Conservation (phyloP, 352 stramenopile genomes). For the Blastocystis sp. region DNA sequence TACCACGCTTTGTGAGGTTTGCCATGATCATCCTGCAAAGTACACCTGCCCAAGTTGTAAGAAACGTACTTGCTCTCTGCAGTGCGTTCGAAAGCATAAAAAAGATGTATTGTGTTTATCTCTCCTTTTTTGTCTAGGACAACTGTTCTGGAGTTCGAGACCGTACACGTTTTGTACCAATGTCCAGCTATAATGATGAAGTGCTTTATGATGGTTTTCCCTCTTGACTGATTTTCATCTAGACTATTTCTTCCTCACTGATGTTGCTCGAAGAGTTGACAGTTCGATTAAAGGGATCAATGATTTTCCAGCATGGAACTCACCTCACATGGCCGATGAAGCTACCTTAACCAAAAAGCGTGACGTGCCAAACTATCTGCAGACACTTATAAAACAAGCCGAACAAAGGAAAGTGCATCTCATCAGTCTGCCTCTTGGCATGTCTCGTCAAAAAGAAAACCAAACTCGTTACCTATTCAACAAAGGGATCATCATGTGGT, state of each 20-base stretch:
- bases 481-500: constrained; percentile 52
- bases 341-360: neutral
- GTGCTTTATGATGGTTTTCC: constrained; percentile 3
- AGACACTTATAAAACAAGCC: neutral
- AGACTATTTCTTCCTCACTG: constrained; percentile 52
- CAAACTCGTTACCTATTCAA: constrained; percentile 9
- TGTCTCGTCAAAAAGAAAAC: constrained; percentile 43
- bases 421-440: constrained; percentile 37
- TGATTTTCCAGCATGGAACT: constrained; percentile 26
- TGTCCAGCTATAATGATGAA: constrained; percentile 35
- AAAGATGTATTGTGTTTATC: neutral
- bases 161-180: neutral
- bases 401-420: neutral
- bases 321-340: constrained; percentile 24
- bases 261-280: constrained; percentile 28
- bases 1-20: constrained; percentile 9
- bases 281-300: constrained; percentile 19
- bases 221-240: neutral
- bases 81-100: constrained; percentile 22
- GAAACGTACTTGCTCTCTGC: constrained; percentile 42
- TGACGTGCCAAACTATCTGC: neutral
- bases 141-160: constrained; percentile 30
- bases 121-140: neutral
- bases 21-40: neutral
- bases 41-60: constrained; percentile 45